These are phyloP conservation scores for Mucor racemosus DNA, from an alignment of 371 early-diverging fungal species.

Conservation along the genomic window DNA sequence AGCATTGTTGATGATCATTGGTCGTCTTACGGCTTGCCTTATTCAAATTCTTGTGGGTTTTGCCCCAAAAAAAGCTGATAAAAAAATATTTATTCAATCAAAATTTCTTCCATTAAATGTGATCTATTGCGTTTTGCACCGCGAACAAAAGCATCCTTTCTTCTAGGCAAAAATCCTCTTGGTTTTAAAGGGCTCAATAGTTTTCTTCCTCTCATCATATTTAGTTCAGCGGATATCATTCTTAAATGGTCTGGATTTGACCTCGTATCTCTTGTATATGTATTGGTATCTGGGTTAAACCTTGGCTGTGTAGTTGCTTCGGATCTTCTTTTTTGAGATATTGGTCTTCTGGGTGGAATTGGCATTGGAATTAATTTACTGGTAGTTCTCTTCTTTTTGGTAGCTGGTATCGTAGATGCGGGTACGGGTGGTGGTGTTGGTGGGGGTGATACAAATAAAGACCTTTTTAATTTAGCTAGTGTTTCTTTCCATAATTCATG, in stretches of 20 bases:
- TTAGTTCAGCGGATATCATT: constrained; percentile 65
- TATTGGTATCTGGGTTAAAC: constrained; percentile 55
- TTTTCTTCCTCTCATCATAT: constrained; percentile 64
- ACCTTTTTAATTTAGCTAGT: constrained; percentile 22
- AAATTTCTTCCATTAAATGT: constrained; percentile 28
- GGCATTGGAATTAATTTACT: constrained; percentile 50
- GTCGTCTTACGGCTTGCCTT: neutral
- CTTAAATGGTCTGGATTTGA: constrained; percentile 65
- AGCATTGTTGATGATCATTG: neutral
- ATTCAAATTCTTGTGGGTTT: neutral
- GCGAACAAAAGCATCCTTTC: constrained; percentile 54
- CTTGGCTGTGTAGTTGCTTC: constrained; percentile 59
- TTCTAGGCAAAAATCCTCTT: constrained; percentile 61
- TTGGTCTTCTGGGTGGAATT: constrained; percentile 34
- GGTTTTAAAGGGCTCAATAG: constrained; percentile 64
- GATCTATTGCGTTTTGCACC: constrained; percentile 37
- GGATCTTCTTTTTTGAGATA: constrained; percentile 43
- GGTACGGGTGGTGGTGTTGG: constrained; percentile 19
- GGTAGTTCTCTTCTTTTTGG: neutral
- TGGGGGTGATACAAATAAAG: constrained; percentile 20
- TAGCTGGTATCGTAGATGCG: constrained; percentile 14
- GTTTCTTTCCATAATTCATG: constrained; percentile 31
- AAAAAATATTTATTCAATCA: constrained; percentile 2
- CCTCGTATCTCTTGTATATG: constrained; percentile 61
- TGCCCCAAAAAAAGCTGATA: neutral